phyloP scores from a whole-genome alignment of 352 stramenopile genomes.

The Phytophthora brassicae region DNA sequence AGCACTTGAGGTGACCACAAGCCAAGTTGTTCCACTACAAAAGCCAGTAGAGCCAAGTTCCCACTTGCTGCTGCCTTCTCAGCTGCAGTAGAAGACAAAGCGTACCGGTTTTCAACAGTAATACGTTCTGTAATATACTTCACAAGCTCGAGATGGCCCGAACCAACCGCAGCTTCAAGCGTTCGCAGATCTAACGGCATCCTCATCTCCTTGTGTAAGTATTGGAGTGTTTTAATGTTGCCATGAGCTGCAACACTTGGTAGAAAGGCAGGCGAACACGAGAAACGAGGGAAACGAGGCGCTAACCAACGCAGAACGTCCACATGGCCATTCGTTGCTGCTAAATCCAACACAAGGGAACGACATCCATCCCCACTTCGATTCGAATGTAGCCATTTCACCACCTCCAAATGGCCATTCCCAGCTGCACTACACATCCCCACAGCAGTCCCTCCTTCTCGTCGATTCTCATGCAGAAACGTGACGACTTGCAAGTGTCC shows the following conservation, averaged over 20 bases:
- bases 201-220: slow-evolving; percentile 33
- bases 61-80: slow-evolving; percentile 39
- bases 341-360: slow-evolving; percentile 43
- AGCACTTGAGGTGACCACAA: slow-evolving; percentile 39
- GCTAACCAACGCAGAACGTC: slow-evolving; percentile 51
- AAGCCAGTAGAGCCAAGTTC: slow-evolving; percentile 25
- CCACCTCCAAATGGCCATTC: slow-evolving; percentile 42
- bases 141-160: slow-evolving; percentile 34
- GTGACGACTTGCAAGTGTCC: slow-evolving; percentile 43
- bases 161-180: slow-evolving; percentile 36
- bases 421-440: slow-evolving; percentile 40
- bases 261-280: slow-evolving; percentile 36
- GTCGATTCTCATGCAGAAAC: slow-evolving; percentile 42
- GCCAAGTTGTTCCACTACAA: slow-evolving; percentile 30
- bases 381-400: slow-evolving; percentile 40
- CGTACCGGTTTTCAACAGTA: slow-evolving; percentile 16
- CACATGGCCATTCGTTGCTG: slow-evolving; percentile 49
- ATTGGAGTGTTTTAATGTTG: slow-evolving; percentile 38
- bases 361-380: slow-evolving; percentile 39
- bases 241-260: slow-evolving; percentile 36
- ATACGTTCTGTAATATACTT: slow-evolving; percentile 30
- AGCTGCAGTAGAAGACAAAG: slow-evolving; percentile 8
- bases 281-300: slow-evolving; percentile 31
- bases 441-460: slow-evolving; percentile 40
- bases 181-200: slow-evolving; percentile 32